Percentiles rank a stretch among this genome's conserved stretches.
phyloP scores from a whole-genome alignment of 1,284 basidiomycete species.

The Anthracocystis panici-leucophaei region DNA sequence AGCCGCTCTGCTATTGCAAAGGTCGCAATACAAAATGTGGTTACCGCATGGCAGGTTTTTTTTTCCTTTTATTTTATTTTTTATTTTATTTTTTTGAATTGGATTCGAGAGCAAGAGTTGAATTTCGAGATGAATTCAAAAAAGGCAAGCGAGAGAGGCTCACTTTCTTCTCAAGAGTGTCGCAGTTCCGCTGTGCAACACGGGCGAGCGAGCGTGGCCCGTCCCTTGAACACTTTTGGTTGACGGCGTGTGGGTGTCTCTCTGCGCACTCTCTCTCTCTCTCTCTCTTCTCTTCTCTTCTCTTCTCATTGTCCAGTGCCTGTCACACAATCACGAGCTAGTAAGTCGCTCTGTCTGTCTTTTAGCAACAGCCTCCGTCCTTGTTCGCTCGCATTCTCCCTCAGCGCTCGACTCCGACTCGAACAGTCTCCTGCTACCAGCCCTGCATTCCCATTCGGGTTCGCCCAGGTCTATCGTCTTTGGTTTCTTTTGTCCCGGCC shows the following conservation, averaged over 20 bases:
- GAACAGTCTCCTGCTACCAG: conserved; percentile 4
- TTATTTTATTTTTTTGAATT: too few relatives aligned
- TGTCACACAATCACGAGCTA: too few relatives aligned
- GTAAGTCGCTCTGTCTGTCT: too few relatives aligned
- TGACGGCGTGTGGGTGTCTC: not conserved
- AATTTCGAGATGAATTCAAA: too few relatives aligned
- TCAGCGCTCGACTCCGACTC: not conserved
- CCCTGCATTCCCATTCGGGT: conserved; percentile 15
- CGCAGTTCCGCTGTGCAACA: too few relatives aligned
- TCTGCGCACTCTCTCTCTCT: not conserved
- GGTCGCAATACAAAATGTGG: too few relatives aligned
- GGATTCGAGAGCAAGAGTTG: too few relatives aligned
- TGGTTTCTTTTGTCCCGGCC: conserved; percentile 46
- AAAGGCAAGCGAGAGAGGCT: too few relatives aligned
- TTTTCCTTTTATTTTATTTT: too few relatives aligned
- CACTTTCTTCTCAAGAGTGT: too few relatives aligned
- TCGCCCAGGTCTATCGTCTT: conserved; percentile 48
- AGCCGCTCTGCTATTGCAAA: too few relatives aligned
- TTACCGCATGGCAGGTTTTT: too few relatives aligned
- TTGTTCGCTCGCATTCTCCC: not conserved
- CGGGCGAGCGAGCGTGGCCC: not conserved
- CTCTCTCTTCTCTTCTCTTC: not conserved
- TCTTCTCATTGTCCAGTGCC: not conserved
- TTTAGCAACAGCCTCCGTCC: not conserved
- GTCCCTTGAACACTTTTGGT: conserved; percentile 1